Evolutionary conservation across 1,284 basidiomycete species (phyloP).

Genomic region (Sporisorium graminicola): DNA sequence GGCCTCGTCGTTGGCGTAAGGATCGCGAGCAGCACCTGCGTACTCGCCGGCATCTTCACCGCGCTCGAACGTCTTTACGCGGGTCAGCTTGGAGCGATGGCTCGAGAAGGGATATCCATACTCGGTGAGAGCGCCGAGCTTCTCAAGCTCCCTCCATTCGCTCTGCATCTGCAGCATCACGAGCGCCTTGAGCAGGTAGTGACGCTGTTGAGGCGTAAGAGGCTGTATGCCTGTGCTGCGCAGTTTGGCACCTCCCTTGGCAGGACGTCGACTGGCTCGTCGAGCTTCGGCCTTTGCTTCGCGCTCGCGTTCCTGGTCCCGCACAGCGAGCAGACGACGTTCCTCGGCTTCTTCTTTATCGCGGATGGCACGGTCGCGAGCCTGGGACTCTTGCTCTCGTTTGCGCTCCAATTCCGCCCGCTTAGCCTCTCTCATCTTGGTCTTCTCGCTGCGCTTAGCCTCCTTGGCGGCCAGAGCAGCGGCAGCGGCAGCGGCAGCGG

Average conservation of each 20-base stretch:
- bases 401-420: slow-evolving; percentile 38
- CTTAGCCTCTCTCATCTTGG: slow-evolving; percentile 35
- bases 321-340: slow-evolving; percentile 35
- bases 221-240: slow-evolving; percentile 30
- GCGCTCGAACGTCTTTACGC: slow-evolving; percentile 54
- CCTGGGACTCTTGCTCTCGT: slow-evolving; percentile 42
- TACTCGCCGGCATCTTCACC: slow-evolving; percentile 50
- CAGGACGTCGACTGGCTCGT: slow-evolving; percentile 35
- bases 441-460: slow-evolving; percentile 44
- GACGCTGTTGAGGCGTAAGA: slow-evolving; percentile 64
- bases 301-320: slow-evolving; percentile 34
- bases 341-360: slow-evolving; percentile 47
- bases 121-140: slow-evolving; percentile 59
- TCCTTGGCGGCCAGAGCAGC: slow-evolving; percentile 48
- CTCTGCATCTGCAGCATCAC: slow-evolving; percentile 66
- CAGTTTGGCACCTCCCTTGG: slow-evolving; percentile 32
- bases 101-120: slow-evolving; percentile 66
- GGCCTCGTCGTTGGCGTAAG: slow-evolving; percentile 57
- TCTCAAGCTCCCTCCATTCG: slow-evolving; percentile 62
- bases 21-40: slow-evolving; percentile 54
- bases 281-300: slow-evolving; percentile 44
- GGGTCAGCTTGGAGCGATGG: slow-evolving; percentile 52
- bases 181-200: slow-evolving; percentile 66
- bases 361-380: slow-evolving; percentile 41
- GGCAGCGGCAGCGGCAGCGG: slow-evolving; percentile 48